Evolutionary conservation across 1,284 basidiomycete genomes (phyloP).

Genomic region (Microbotryum scabiosae): DNA sequence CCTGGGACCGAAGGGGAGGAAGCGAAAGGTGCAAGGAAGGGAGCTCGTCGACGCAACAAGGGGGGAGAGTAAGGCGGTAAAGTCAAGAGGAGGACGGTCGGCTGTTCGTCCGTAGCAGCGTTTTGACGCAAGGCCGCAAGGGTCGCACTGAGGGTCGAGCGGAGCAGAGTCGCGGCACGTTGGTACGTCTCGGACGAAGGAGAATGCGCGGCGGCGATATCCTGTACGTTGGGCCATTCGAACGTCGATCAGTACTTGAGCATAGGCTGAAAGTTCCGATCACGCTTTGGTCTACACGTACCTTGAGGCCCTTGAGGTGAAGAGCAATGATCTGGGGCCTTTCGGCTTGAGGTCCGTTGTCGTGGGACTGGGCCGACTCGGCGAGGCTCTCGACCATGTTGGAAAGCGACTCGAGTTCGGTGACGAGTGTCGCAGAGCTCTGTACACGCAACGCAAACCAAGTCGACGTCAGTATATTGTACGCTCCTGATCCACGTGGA

Average conservation of each 20-base stretch:
- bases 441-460: not conserved
- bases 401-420: slow-evolving; percentile 13
- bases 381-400: slow-evolving; percentile 10
- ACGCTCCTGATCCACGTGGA: not conserved
- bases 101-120: not conserved
- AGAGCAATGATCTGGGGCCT: slow-evolving; percentile 11
- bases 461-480: not conserved
- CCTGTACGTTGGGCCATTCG: not conserved
- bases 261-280: not conserved
- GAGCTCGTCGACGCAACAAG: slow-evolving; percentile 8
- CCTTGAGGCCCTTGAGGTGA: slow-evolving; percentile 25
- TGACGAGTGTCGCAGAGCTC: slow-evolving; percentile 6
- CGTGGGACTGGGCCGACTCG: not conserved
- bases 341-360: slow-evolving; percentile 1
- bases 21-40: slow-evolving; percentile 20
- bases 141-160: slow-evolving; percentile 7
- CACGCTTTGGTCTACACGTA: not conserved
- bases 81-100: slow-evolving; percentile 7
- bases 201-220: slow-evolving; percentile 10
- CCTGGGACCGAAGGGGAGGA: not conserved
- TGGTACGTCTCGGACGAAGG: slow-evolving; percentile 10
- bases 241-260: not conserved
- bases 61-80: slow-evolving; percentile 14
- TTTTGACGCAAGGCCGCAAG: slow-evolving; percentile 1
- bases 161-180: slow-evolving; percentile 3